Conservation (phyloP, 2,329 filamentous ascomycete genomes). For the Aspergillus brunneoviolaceus region DNA sequence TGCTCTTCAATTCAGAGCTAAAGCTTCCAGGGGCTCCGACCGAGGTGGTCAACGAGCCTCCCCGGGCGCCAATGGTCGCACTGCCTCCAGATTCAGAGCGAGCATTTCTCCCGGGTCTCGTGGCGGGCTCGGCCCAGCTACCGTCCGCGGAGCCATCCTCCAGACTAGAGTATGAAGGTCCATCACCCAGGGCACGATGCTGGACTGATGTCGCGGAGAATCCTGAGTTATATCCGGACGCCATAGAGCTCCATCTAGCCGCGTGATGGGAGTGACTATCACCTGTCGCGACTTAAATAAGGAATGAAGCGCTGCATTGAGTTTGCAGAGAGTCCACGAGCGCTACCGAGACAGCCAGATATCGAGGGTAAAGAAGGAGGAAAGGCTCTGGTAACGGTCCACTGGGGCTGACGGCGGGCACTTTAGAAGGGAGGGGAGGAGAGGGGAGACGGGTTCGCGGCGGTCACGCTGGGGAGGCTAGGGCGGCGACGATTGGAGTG, state of each 20-base stretch:
- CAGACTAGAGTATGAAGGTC: slow-evolving; percentile 39
- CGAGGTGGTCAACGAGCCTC: slow-evolving; percentile 66
- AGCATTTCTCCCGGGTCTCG: slow-evolving; percentile 37
- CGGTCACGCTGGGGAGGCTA: slow-evolving; percentile 12
- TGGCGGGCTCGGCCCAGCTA: slow-evolving; percentile 38
- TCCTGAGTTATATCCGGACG: slow-evolving; percentile 44
- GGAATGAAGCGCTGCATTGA: slow-evolving; percentile 34
- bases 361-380: slow-evolving; percentile 1
- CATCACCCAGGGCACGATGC: slow-evolving; percentile 39
- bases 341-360: neutral
- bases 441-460: slow-evolving; percentile 10
- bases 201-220: slow-evolving; percentile 45
- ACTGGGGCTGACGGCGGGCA: slow-evolving; percentile 12
- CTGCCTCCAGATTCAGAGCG: slow-evolving; percentile 58
- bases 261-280: slow-evolving; percentile 32
- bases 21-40: slow-evolving; percentile 78
- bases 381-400: slow-evolving; percentile 9
- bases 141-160: slow-evolving; percentile 40
- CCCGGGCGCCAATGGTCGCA: slow-evolving; percentile 65
- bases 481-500: slow-evolving; percentile 5
- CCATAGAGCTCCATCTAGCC: slow-evolving; percentile 48
- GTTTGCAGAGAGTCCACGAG: slow-evolving; percentile 6
- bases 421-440: slow-evolving; percentile 18
- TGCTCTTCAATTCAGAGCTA: slow-evolving; percentile 78
- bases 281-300: slow-evolving; percentile 32